Conservation (phyloP, 75 land plant genomes). For the Picea sitchensis region DNA sequence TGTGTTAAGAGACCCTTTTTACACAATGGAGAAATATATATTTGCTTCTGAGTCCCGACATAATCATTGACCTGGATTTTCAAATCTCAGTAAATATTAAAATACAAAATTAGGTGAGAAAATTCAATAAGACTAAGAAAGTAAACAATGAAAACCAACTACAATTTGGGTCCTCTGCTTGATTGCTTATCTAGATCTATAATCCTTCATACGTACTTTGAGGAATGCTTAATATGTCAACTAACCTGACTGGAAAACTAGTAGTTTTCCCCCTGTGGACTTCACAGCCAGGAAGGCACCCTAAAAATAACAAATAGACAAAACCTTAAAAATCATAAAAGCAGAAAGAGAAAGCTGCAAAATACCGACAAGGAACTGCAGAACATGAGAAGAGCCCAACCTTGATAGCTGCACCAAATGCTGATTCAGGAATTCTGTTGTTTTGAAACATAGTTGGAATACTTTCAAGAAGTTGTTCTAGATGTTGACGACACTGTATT, state of each 20-base stretch:
- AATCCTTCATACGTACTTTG: not conserved
- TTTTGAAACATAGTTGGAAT: conserved; percentile 89
- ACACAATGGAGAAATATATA: not conserved
- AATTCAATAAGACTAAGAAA: not conserved
- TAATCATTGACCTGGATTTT: not conserved
- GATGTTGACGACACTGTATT: conserved; percentile 73
- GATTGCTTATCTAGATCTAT: not conserved
- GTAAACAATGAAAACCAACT: not conserved
- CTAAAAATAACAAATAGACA: too few species aligned
- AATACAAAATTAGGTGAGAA: not conserved
- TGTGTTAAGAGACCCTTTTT: not conserved
- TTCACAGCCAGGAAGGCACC: conserved; percentile 91
- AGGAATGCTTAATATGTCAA: not conserved
- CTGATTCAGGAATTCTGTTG: conserved; percentile 75
- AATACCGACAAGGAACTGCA: not conserved
- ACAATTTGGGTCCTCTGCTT: not conserved
- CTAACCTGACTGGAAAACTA: conserved; percentile 93
- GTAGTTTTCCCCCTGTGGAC: conserved; percentile 83
- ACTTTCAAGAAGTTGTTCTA: conserved; percentile 83
- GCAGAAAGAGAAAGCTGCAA: conserved; percentile 3
- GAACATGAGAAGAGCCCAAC: conserved; percentile 25
- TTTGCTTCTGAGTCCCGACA: not conserved
- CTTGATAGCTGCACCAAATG: conserved; percentile 94
- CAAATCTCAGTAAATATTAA: not conserved
- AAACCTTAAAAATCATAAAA: too few species aligned